Percentiles rank a stretch among this genome's conserved stretches.
These are phyloP conservation scores for Coemansia sp. DNA, from an alignment of 192 early-diverging fungal species.

Conservation along the genomic window DNA sequence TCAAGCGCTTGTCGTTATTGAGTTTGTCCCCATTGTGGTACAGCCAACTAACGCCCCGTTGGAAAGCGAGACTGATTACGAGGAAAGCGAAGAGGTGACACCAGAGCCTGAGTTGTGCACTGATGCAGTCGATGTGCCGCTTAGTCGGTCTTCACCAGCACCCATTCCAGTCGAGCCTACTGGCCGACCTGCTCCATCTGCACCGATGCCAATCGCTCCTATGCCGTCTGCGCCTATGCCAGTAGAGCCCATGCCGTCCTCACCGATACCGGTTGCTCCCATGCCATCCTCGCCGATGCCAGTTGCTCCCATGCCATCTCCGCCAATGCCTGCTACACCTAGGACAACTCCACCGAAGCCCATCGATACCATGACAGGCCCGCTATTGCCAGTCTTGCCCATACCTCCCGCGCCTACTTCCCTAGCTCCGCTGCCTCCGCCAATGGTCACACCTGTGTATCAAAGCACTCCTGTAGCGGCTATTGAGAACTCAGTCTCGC, in stretches of 20 bases:
- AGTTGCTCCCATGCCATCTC: conserved; percentile 14
- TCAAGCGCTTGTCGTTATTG: conserved; percentile 24
- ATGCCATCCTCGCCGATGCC: conserved; percentile 23
- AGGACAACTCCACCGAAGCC: not conserved
- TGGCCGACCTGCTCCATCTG: not conserved
- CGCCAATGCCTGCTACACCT: not conserved
- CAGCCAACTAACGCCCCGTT: conserved; percentile 11
- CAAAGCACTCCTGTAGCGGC: not conserved
- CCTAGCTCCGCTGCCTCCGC: conserved; percentile 8
- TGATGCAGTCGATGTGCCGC: not conserved
- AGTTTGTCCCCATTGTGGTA: conserved; percentile 23
- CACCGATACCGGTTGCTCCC: too few species aligned
- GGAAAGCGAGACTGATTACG: not conserved
- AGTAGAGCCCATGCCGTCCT: too few species aligned
- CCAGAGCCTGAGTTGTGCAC: not conserved
- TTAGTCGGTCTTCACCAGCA: not conserved
- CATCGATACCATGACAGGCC: not conserved
- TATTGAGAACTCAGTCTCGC: not conserved
- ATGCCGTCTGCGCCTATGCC: too few species aligned
- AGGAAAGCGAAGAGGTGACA: not conserved
- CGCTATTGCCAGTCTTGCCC: conserved; percentile 8
- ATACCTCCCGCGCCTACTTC: conserved; percentile 9
- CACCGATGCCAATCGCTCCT: too few species aligned
- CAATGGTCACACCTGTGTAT: not conserved
- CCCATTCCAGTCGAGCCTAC: too few species aligned